phyloP scores from a whole-genome alignment of 441 rosid genomes.

The Pelargonium australe region DNA sequence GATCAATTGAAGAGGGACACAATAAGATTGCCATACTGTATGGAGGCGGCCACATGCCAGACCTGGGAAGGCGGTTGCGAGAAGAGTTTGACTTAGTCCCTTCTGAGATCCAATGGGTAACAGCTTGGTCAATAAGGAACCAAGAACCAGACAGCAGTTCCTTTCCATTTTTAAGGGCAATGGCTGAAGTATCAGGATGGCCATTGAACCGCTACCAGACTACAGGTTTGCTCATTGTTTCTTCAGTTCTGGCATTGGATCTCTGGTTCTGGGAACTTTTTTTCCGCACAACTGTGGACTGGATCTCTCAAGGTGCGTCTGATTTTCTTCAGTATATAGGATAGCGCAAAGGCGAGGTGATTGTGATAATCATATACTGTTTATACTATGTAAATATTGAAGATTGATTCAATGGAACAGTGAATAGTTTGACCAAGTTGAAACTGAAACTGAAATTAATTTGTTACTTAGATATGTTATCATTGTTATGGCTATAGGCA shows the following conservation, averaged over 20 bases:
- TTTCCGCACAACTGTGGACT: slow-evolving; percentile 44
- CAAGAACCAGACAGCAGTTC: slow-evolving; percentile 41
- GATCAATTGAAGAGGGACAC: slow-evolving; percentile 62
- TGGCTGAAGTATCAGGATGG: slow-evolving; percentile 79
- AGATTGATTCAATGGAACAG: no score
- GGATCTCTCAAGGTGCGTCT: slow-evolving; percentile 44
- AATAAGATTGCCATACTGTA: slow-evolving; percentile 70
- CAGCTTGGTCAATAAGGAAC: slow-evolving; percentile 83
- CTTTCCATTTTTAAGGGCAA: slow-evolving; percentile 47
- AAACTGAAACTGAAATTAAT: no score
- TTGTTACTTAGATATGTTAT: no score
- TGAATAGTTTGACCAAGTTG: no score
- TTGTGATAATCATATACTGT: no score
- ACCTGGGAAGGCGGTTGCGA: slow-evolving; percentile 65
- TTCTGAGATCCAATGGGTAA: slow-evolving; percentile 64
- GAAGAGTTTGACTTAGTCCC: slow-evolving; percentile 73
- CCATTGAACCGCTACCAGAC: slow-evolving; percentile 87
- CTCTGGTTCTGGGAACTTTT: slow-evolving; percentile 88
- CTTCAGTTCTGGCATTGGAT: slow-evolving; percentile 68
- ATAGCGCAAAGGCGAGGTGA: background rate
- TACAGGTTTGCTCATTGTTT: slow-evolving; percentile 65
- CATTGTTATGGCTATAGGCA: no score
- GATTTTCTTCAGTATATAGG: slow-evolving; percentile 34
- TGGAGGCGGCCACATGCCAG: slow-evolving; percentile 98
- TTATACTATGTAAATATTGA: no score